phyloP scores from a whole-genome alignment of 192 early-diverging fungal species.

The Dissophora ornata region DNA sequence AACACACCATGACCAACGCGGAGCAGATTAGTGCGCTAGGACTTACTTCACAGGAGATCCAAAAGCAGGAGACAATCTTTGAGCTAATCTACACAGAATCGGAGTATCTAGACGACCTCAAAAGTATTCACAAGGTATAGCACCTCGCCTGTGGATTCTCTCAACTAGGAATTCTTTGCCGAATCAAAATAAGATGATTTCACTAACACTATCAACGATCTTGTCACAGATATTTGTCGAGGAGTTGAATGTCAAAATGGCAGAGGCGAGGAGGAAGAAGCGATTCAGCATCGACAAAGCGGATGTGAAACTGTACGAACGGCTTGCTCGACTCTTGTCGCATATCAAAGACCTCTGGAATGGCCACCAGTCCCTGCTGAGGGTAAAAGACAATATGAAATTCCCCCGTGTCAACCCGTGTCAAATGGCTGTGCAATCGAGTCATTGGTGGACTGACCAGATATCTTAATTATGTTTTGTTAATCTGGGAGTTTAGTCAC shows the following conservation, averaged over 20 bases:
- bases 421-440: too few relatives aligned
- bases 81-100: constrained; percentile 51
- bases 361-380: constrained; percentile 39
- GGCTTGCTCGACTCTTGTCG: constrained; percentile 34
- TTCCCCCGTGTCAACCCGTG: too few relatives aligned
- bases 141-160: too few relatives aligned
- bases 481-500: too few relatives aligned
- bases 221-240: constrained; percentile 53
- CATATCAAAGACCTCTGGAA: constrained; percentile 53
- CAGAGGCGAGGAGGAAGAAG: constrained; percentile 39
- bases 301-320: constrained; percentile 38
- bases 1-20: constrained; percentile 35
- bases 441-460: too few relatives aligned
- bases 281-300: constrained; percentile 40
- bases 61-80: constrained; percentile 54
- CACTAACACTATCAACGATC: too few relatives aligned
- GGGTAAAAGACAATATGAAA: too few relatives aligned
- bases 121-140: constrained; percentile 47
- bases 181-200: too few relatives aligned
- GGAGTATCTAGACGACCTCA: constrained; percentile 49
- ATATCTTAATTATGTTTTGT: too few relatives aligned
- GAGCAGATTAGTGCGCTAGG: constrained; percentile 32
- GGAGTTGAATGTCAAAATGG: constrained; percentile 51
- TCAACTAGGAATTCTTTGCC: too few relatives aligned
- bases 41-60: constrained; percentile 27